Evolutionary conservation across 2,329 filamentous ascomycete species (phyloP).

Genomic region (Talaromyces amestolkiae): DNA sequence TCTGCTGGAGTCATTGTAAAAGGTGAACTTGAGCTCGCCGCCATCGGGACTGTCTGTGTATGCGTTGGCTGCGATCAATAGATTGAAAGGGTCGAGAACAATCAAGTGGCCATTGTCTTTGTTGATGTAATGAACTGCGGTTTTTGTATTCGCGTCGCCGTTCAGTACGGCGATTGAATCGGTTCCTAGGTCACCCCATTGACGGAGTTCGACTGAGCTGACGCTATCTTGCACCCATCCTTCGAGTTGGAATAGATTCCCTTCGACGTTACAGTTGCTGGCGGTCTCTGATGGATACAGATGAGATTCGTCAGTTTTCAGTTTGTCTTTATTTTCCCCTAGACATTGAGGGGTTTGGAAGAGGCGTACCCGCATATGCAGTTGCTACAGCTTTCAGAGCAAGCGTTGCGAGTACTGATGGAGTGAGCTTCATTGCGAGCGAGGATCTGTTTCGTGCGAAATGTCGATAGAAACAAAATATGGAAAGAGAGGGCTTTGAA

Average conservation of each 20-base stretch:
- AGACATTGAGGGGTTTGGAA: no score
- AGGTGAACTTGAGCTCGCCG: background rate
- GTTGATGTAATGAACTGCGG: background rate
- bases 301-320: background rate
- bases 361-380: background rate
- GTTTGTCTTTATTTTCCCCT: background rate
- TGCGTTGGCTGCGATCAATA: background rate
- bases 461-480: background rate
- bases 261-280: background rate
- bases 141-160: background rate
- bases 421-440: background rate
- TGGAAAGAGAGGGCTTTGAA: no score
- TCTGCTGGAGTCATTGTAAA: background rate
- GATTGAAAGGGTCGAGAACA: background rate
- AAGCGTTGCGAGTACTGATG: background rate
- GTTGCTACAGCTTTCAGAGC: background rate
- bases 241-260: background rate
- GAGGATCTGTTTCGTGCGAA: background rate
- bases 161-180: background rate
- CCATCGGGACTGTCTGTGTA: background rate
- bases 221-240: background rate
- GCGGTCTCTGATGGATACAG: background rate
- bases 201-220: background rate
- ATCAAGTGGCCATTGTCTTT: background rate
- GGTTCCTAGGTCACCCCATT: constrained; percentile 1